Percentiles rank a stretch among this genome's conserved stretches.
phyloP scores from a whole-genome alignment of 2,329 filamentous ascomycete genomes.

The Epichloe amarillans region DNA sequence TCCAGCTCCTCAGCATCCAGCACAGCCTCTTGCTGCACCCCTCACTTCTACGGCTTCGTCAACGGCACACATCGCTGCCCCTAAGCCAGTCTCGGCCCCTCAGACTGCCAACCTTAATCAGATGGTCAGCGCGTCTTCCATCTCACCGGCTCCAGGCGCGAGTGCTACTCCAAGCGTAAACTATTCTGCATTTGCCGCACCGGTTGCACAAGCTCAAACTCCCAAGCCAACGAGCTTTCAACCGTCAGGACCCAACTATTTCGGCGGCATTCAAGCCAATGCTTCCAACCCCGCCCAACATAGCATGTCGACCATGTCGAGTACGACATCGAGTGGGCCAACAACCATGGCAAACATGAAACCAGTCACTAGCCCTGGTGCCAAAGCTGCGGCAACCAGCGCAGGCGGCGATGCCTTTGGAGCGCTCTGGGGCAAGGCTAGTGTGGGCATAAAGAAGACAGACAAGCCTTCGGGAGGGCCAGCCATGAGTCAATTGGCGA shows the following conservation, averaged over 20 bases:
- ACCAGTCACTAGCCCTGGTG: conserved; percentile 30
- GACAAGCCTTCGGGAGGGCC: conserved; percentile 49
- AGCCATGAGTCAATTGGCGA: conserved; percentile 87
- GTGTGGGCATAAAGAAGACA: conserved; percentile 61
- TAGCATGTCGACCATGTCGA: conserved; percentile 18
- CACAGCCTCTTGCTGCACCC: conserved; percentile 33
- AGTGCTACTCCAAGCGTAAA: conserved; percentile 44
- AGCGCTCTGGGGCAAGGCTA: conserved; percentile 67
- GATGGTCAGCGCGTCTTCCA: conserved; percentile 66
- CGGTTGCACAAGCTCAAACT: conserved; percentile 27
- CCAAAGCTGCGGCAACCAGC: conserved; percentile 39
- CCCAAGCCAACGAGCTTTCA: conserved; percentile 55
- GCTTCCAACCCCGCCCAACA: conserved; percentile 17
- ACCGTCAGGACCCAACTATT: conserved; percentile 81
- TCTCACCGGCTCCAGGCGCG: conserved; percentile 56
- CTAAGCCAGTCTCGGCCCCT: conserved; percentile 72
- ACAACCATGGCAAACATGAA: conserved; percentile 33
- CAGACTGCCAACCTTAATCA: conserved; percentile 70
- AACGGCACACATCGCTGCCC: conserved; percentile 60
- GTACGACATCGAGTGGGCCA: conserved; percentile 22
- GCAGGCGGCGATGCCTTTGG: conserved; percentile 78
- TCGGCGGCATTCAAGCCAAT: conserved; percentile 58
- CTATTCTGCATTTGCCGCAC: conserved; percentile 45
- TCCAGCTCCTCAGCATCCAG: conserved; percentile 36
- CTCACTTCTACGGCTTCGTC: conserved; percentile 39